phyloP scores from a whole-genome alignment of 2,329 filamentous ascomycete genomes.

The Fusarium sp. region DNA sequence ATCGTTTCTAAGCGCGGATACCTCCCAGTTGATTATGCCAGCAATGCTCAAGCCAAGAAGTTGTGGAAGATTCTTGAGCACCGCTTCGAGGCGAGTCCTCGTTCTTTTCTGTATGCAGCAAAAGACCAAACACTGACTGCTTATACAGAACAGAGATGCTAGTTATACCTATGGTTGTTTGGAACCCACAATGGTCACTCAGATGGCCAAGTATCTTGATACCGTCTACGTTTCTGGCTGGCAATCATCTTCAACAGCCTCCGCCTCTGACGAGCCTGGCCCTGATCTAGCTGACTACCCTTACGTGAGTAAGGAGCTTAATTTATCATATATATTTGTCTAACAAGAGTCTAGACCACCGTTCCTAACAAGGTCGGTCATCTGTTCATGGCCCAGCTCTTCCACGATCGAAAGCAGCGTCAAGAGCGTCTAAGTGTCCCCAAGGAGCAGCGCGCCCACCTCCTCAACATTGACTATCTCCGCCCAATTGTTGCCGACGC shows the following conservation, averaged over 20 bases:
- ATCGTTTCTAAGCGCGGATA: slow-evolving; percentile 96
- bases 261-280: slow-evolving; percentile 92
- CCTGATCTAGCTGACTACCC: slow-evolving; percentile 99
- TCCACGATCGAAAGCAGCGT: slow-evolving; percentile 99
- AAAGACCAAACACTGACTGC: not conserved
- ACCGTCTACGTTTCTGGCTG: slow-evolving; percentile 99
- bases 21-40: slow-evolving; percentile 90
- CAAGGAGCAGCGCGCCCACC: slow-evolving; percentile 76
- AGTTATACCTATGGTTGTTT: slow-evolving; percentile 98
- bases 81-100: slow-evolving; percentile 79
- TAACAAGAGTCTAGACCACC: slow-evolving; percentile 77
- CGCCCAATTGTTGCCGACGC: slow-evolving; percentile 97
- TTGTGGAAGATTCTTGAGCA: slow-evolving; percentile 90
- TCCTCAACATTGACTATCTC: slow-evolving; percentile 91
- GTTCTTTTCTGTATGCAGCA: not conserved
- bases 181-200: slow-evolving; percentile 97
- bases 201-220: slow-evolving; percentile 99
- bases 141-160: slow-evolving; percentile 77
- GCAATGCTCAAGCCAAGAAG: slow-evolving; percentile 92
- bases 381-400: slow-evolving; percentile 97
- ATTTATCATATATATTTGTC: not conserved
- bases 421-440: slow-evolving; percentile 88
- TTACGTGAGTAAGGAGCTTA: slow-evolving; percentile 69
- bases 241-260: slow-evolving; percentile 98
- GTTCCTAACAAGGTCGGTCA: slow-evolving; percentile 98